Conservation (phyloP, 768 basidiomycete species). For the Termitomyces sp. region DNA sequence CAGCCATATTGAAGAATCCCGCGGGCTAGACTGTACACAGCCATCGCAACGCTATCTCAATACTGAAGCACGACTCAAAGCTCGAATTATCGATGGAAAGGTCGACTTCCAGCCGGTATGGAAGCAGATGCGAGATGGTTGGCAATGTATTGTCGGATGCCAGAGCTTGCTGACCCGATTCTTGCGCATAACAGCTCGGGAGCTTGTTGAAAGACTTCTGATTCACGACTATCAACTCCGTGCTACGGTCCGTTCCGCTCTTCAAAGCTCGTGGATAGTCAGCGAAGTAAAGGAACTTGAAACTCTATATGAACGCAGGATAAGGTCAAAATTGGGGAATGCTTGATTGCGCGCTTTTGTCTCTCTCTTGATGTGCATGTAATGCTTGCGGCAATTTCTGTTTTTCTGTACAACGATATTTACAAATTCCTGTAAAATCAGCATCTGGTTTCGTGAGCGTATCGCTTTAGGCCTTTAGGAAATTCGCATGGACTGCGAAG, state of each 20-base stretch:
- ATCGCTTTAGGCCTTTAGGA: slow-evolving; percentile 59
- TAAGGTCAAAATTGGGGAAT: slow-evolving; percentile 21
- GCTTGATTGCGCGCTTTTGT: slow-evolving; percentile 5
- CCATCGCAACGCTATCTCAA: slow-evolving; percentile 37
- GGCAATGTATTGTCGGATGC: slow-evolving; percentile 9
- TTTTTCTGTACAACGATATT: background rate
- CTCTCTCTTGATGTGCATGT: slow-evolving; percentile 4
- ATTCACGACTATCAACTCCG: slow-evolving; percentile 50
- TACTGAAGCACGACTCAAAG: slow-evolving; percentile 58
- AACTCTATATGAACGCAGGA: slow-evolving; percentile 51
- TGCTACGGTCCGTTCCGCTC: slow-evolving; percentile 56
- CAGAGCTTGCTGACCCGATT: background rate
- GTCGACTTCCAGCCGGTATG: slow-evolving; percentile 57
- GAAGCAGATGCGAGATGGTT: slow-evolving; percentile 55
- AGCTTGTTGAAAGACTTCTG: slow-evolving; percentile 56
- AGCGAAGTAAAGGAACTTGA: slow-evolving; percentile 57
- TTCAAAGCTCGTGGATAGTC: slow-evolving; percentile 62
- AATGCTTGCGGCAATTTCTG: slow-evolving; percentile 2
- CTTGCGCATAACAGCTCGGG: slow-evolving; percentile 38
- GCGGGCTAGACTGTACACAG: slow-evolving; percentile 21
- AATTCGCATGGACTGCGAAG: slow-evolving; percentile 75
- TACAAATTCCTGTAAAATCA: background rate
- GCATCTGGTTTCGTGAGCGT: background rate
- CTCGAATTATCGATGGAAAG: slow-evolving; percentile 59
- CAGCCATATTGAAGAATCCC: slow-evolving; percentile 28